Conservation (phyloP, 257 asterid genomes). For the Ligustrum vulgare region DNA sequence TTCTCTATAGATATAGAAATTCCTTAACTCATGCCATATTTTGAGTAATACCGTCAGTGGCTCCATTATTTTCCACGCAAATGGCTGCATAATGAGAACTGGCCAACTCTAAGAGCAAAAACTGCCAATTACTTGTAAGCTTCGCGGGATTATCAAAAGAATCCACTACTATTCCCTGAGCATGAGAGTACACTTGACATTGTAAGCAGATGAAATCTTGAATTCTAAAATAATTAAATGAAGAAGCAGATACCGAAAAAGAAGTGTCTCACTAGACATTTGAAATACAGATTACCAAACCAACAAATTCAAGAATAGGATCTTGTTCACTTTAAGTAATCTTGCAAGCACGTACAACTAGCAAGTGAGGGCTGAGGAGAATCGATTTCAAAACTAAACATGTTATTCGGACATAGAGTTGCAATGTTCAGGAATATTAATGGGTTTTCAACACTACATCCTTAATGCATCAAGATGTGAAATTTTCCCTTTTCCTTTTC, state of each 20-base stretch:
- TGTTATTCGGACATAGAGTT: neutral
- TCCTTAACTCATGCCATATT: constrained; percentile 6
- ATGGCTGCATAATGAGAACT: constrained; percentile 80
- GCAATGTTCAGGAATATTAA: neutral
- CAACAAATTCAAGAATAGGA: neutral
- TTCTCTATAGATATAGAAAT: neutral
- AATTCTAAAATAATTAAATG: neutral
- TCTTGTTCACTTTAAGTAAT: neutral
- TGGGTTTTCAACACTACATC: neutral
- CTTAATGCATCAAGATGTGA: neutral
- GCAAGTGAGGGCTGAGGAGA: neutral
- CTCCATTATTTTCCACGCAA: constrained; percentile 53
- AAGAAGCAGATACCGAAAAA: neutral
- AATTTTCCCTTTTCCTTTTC: neutral
- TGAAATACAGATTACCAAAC: neutral
- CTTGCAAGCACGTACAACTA: neutral
- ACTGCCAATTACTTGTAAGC: constrained; percentile 61
- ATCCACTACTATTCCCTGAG: constrained; percentile 60
- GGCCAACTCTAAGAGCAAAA: constrained; percentile 65
- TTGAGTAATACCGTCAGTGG: constrained; percentile 43
- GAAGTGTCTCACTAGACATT: neutral
- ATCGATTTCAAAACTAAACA: neutral
- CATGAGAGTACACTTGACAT: constrained; percentile 37
- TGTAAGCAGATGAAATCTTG: constrained; percentile 20
- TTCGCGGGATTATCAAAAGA: constrained; percentile 37